Base-by-base conservation (phyloP, 305 asterid genomes). In the Nicotiana rustica region DNA sequence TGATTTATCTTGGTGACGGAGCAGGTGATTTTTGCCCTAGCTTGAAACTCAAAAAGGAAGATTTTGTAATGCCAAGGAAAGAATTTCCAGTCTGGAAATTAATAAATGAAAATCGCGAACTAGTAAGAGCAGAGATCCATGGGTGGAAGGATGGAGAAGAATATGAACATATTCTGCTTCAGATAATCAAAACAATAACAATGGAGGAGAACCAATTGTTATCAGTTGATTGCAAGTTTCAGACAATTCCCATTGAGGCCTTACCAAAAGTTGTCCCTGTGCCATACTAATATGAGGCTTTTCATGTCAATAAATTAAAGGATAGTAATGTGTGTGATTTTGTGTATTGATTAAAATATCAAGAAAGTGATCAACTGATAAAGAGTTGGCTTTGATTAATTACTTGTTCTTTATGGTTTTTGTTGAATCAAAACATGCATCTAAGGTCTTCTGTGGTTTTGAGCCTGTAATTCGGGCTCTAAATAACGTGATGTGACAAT, bases 1-100 rank as follows among this genome's bases (percentile, higher is more conserved):
- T 92, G 19, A 92, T 94, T 81, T 94, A 94, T 84, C 52, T 91
- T 8, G 97, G 98, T 68, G 98, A 94, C 75, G 97, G 98, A 55
- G 82, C n/a, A 81, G 93, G 93, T 15, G 97, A 94, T 84, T 92
- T 88, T 81, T 94, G 97, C 82, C 97, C 98, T 18, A 83, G 87
- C 41, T 83, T 93, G 86, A 92, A 91, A 89, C 94, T 94, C 57
- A 89, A 80, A 65, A 83, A 84, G 57, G 87, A 84, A 82, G 98
- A 93, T 83, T 81, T 70, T 13, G 93, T 90, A 81, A 85, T 94
- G 97, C 93, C 97, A 10, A 91, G 92, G 92, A 73, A 87, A 73
- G 73, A 88, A 84, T 94, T 85, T 31, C 90, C 97, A 73, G 67
- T 94, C 21, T 84, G 86, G 86, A 77, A 79, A 14, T 87, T 83